A percentile compares a stretch with the other conserved stretches of the same genome.
These are phyloP conservation scores for Ampelomyces quisqualis DNA, from an alignment of 2,329 filamentous ascomycete genomes.

Conservation along the genomic window DNA sequence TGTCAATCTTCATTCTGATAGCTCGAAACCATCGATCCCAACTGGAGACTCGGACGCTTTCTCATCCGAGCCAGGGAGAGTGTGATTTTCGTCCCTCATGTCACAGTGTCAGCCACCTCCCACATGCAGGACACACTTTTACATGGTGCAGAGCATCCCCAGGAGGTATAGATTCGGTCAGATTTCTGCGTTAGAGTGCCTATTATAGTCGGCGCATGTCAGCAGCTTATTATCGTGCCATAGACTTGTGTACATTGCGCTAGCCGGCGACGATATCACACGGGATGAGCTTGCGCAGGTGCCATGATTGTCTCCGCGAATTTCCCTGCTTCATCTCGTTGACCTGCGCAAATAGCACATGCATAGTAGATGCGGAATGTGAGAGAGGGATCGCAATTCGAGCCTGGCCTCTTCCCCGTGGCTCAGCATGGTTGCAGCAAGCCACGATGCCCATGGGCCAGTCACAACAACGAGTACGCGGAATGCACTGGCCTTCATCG, in stretches of 20 bases:
- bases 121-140: neutral
- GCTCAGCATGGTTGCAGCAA: slow-evolving; percentile 8
- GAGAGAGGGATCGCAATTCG: slow-evolving; percentile 11
- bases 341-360: neutral
- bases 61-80: too few relatives aligned
- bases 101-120: neutral
- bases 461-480: slow-evolving; percentile 15
- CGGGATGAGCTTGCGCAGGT: slow-evolving; percentile 5
- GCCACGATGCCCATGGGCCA: slow-evolving; percentile 10
- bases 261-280: slow-evolving; percentile 2
- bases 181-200: neutral
- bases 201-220: slow-evolving; percentile 1
- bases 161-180: neutral
- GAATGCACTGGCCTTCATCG: slow-evolving; percentile 7
- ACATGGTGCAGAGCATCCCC: neutral
- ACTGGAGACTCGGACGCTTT: neutral
- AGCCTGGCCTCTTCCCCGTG: slow-evolving; percentile 4
- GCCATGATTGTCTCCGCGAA: slow-evolving; percentile 1
- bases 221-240: slow-evolving; percentile 1
- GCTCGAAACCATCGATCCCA: slow-evolving; percentile 8
- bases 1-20: slow-evolving; percentile 13
- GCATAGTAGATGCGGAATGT: slow-evolving; percentile 19
- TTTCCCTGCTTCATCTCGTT: slow-evolving; percentile 9
- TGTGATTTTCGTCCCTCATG: too few relatives aligned
- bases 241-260: neutral